Base-by-base conservation (phyloP, 805 yeast genomes). In the Cephaloascus fragrans region DNA sequence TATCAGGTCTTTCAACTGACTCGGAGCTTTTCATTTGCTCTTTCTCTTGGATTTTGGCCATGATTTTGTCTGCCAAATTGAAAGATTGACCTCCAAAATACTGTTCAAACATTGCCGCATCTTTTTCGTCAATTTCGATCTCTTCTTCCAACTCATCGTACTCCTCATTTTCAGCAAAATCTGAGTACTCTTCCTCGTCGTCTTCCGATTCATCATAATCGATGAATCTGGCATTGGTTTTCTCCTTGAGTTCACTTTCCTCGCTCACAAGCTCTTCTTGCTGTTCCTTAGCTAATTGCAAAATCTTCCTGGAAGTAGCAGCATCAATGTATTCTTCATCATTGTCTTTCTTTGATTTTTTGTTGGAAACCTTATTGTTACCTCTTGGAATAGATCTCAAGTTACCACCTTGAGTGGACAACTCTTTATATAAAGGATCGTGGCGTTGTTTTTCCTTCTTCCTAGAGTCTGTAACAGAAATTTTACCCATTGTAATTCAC, bases 231-330 rank as follows among this genome's bases (percentile, higher is more conserved):
- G 57, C 8, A 14, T 31, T 16, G 6, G 8, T 6, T 31, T 31
- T 16, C 15, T 31, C 33, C 15, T n/a, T 18, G n/a, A n/a, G n/a
- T 41, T 39, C 49, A 32, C 63, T 64, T 44, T 77, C 83, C 52
- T 85, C 95, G 36, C 68, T 78, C 39, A 77, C 89, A 17, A 89
- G 57, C 55, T 93, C 99, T 35, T 84, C 88, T 60, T 88, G 96
- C 64, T 93, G 99, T 51, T 83, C 90, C 49, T 75, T 80, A 16
- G 98, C 99, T 44, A 93, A 69, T 56, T 83, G 85, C 47, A 93
- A 67, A 58, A 93, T 89, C 61, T 77, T 86, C 59, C 94, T 71
- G 1, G 97, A 85, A 23, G 86, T 65, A 16, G 77, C 68, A 16
- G 97, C 83, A 63, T 90, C 96, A 32, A 93, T 69, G 48, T 64